Evolutionary conservation across 768 basidiomycete species (phyloP).

Genomic region (Boletus edulis): DNA sequence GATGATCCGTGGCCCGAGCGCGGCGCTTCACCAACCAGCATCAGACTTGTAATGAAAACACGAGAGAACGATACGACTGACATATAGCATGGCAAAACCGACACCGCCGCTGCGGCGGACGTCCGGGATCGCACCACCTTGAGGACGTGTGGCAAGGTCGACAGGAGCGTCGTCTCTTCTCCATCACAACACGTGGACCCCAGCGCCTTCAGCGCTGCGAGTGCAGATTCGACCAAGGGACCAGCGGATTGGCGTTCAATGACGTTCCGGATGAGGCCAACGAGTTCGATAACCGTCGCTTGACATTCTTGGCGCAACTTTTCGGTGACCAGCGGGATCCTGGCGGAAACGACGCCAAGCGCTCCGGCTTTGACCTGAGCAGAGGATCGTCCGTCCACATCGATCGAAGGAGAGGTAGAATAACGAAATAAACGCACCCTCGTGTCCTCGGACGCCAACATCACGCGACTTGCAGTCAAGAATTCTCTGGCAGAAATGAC

Average conservation of each 20-base stretch:
- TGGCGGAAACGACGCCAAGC: constrained; percentile 64
- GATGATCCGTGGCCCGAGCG: constrained; percentile 85
- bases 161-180: constrained; percentile 65
- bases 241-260: constrained; percentile 42
- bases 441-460: constrained; percentile 52
- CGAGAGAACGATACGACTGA: constrained; percentile 29
- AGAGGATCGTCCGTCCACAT: not conserved
- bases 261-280: constrained; percentile 48
- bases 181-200: constrained; percentile 53
- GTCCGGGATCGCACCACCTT: constrained; percentile 41
- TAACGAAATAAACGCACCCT: constrained; percentile 39
- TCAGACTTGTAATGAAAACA: constrained; percentile 5
- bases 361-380: constrained; percentile 63
- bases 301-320: constrained; percentile 52
- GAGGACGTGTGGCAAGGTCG: constrained; percentile 59
- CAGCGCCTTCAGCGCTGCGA: constrained; percentile 60
- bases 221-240: constrained; percentile 43
- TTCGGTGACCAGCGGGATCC: constrained; percentile 59
- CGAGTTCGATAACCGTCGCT: constrained; percentile 49
- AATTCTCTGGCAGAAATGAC: constrained; percentile 75
- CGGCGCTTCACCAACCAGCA: constrained; percentile 42
- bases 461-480: constrained; percentile 50
- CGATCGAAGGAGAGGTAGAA: not conserved
- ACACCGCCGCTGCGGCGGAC: constrained; percentile 43
- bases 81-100: constrained; percentile 60